phyloP scores from a whole-genome alignment of 2,329 filamentous ascomycete species.

The Paraphaeosphaeria minitans region DNA sequence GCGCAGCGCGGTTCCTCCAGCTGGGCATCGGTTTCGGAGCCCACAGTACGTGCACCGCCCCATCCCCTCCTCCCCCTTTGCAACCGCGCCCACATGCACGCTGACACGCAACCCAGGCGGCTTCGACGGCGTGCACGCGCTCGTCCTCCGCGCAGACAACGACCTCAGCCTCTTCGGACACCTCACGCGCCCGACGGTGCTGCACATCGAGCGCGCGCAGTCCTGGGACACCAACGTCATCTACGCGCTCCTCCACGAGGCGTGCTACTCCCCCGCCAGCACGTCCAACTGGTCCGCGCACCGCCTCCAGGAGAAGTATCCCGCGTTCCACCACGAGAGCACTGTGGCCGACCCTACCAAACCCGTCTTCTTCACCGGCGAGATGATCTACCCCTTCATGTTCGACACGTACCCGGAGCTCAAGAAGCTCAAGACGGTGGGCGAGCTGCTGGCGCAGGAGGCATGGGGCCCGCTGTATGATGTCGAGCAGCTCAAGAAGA shows the following conservation, averaged over 20 bases:
- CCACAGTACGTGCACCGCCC: constrained; percentile 59
- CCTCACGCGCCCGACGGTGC: constrained; percentile 73
- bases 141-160: constrained; percentile 70
- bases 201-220: constrained; percentile 68
- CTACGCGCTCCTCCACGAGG: constrained; percentile 86
- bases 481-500: constrained; percentile 70
- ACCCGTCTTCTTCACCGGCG: constrained; percentile 81
- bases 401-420: constrained; percentile 83
- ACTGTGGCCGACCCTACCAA: constrained; percentile 39
- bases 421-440: constrained; percentile 67
- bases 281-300: constrained; percentile 76
- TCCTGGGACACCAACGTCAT: constrained; percentile 78
- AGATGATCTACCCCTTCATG: constrained; percentile 90
- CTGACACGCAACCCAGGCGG: constrained; percentile 22
- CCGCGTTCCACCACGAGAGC: constrained; percentile 53
- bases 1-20: constrained; percentile 74
- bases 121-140: constrained; percentile 49
- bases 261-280: constrained; percentile 78
- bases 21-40: constrained; percentile 79
- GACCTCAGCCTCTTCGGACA: constrained; percentile 80
- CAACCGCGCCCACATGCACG: neutral
- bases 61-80: constrained; percentile 15
- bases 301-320: constrained; percentile 60
- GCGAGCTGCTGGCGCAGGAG: constrained; percentile 70
- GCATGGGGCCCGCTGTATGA: constrained; percentile 81